Conservation (phyloP, 2,329 filamentous ascomycete genomes). For the Fusarium zealandicum region DNA sequence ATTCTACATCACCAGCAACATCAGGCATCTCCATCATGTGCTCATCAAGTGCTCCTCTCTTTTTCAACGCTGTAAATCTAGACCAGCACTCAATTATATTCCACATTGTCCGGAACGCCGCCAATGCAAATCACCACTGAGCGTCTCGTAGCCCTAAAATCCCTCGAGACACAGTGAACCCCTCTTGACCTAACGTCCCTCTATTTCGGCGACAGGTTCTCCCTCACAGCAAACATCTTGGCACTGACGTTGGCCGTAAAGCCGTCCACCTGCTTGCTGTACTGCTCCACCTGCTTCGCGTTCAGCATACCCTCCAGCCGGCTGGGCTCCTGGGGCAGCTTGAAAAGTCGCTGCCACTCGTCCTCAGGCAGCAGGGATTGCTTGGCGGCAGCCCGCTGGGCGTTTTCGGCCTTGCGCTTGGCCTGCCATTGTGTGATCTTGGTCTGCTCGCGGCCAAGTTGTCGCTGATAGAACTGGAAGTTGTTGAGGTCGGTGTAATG, state of each 20-base stretch:
- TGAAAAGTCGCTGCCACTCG: constrained; percentile 98
- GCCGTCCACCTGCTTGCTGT: constrained; percentile 94
- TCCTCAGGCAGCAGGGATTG: constrained; percentile 90
- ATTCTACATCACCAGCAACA: constrained; percentile 26
- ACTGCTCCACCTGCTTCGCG: constrained; percentile 95
- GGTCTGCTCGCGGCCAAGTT: constrained; percentile 89
- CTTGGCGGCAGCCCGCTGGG: constrained; percentile 82
- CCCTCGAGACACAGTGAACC: constrained; percentile 39
- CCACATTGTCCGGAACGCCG: constrained; percentile 52
- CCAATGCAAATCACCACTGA: constrained; percentile 51
- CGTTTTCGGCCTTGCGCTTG: constrained; percentile 97
- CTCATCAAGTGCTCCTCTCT: constrained; percentile 43
- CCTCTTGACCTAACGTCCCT: constrained; percentile 16
- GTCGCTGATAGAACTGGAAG: constrained; percentile 95
- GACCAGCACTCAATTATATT: constrained; percentile 49
- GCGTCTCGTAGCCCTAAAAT: constrained; percentile 41
- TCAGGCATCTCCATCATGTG: constrained; percentile 32
- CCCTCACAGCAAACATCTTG: constrained; percentile 97
- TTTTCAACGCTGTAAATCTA: constrained; percentile 46
- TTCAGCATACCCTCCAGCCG: constrained; percentile 93
- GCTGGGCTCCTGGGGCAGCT: constrained; percentile 94
- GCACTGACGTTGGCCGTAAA: constrained; percentile 90
- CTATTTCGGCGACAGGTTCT: constrained; percentile 67
- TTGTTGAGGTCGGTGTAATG: constrained; percentile 99
- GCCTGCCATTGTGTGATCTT: constrained; percentile 97